Conservation (phyloP, 768 basidiomycete species). For the Hemileccinum rubropunctum region DNA sequence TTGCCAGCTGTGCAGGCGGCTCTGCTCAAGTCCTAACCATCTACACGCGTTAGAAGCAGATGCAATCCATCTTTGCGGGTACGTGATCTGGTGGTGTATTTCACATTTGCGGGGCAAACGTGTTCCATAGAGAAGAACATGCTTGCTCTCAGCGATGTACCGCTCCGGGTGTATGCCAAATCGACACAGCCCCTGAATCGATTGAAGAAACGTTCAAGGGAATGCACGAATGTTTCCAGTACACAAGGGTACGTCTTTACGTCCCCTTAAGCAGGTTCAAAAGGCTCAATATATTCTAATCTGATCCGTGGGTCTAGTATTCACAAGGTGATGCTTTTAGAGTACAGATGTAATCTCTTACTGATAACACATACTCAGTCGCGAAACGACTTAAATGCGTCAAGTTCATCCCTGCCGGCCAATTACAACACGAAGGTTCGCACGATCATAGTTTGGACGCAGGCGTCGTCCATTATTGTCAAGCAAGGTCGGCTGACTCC, state of each 20-base stretch:
- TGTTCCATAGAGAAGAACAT: conserved; percentile 43
- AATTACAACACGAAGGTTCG: conserved; percentile 41
- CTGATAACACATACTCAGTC: conserved; percentile 28
- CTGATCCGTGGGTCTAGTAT: conserved; percentile 37
- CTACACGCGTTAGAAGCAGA: conserved; percentile 45
- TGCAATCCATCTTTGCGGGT: conserved; percentile 60
- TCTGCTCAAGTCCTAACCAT: conserved; percentile 46
- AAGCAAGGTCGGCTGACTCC: conserved; percentile 36
- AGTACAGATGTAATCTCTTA: not conserved
- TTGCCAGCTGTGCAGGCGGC: conserved; percentile 54
- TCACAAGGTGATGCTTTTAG: conserved; percentile 41
- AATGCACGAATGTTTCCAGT: conserved; percentile 57
- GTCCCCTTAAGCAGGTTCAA: not conserved
- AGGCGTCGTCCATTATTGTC: conserved; percentile 50
- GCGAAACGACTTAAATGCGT: conserved; percentile 51
- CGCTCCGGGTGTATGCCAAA: conserved; percentile 53
- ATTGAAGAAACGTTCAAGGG: conserved; percentile 62
- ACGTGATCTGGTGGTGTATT: conserved; percentile 4
- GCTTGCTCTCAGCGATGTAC: conserved; percentile 43
- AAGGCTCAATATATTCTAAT: not conserved
- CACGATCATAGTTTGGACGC: conserved; percentile 48
- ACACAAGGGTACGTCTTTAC: conserved; percentile 47
- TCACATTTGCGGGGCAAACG: conserved; percentile 1
- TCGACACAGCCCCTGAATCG: conserved; percentile 53
- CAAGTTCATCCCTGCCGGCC: conserved; percentile 42